Evolutionary conservation across 192 early-diverging fungal species (phyloP).

Genomic region (Thamnidium elegans): DNA sequence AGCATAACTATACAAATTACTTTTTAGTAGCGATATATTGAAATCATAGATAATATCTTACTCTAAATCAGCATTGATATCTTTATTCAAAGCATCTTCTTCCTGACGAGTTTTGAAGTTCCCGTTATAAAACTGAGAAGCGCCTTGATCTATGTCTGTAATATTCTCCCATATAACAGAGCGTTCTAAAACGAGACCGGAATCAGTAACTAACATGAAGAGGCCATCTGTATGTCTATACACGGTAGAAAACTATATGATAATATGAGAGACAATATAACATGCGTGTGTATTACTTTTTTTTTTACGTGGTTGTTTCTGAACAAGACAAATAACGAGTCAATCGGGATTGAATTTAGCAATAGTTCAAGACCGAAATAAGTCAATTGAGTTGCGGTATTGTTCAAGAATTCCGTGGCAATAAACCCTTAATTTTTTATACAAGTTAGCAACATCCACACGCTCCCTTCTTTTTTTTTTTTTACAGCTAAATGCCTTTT

Average conservation of each 20-base stretch:
- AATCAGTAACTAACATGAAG: slow-evolving; percentile 69
- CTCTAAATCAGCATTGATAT: slow-evolving; percentile 10
- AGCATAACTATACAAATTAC: slow-evolving; percentile 7
- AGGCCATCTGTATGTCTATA: slow-evolving; percentile 56
- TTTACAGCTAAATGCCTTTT: background rate
- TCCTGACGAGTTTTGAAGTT: slow-evolving; percentile 38
- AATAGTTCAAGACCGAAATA: slow-evolving; percentile 72
- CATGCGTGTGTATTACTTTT: background rate
- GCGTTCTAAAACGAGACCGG: slow-evolving; percentile 58
- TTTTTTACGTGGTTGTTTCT: slow-evolving; percentile 83
- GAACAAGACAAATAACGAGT: slow-evolving; percentile 76
- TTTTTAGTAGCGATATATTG: background rate
- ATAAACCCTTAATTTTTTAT: slow-evolving; percentile 46
- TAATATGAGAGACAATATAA: slow-evolving; percentile 6
- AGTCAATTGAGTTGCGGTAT: slow-evolving; percentile 81
- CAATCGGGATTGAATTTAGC: slow-evolving; percentile 53
- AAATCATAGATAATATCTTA: slow-evolving; percentile 3
- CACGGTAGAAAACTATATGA: slow-evolving; percentile 66
- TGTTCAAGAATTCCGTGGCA: slow-evolving; percentile 68
- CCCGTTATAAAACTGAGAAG: slow-evolving; percentile 61
- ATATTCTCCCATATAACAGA: slow-evolving; percentile 76
- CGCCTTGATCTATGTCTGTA: slow-evolving; percentile 58
- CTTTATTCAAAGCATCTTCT: background rate
- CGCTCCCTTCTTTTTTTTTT: background rate
- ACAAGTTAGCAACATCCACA: background rate